Evolutionary conservation across 306 rosid genomes (phyloP).

Genomic region (Cicer arietinum): DNA sequence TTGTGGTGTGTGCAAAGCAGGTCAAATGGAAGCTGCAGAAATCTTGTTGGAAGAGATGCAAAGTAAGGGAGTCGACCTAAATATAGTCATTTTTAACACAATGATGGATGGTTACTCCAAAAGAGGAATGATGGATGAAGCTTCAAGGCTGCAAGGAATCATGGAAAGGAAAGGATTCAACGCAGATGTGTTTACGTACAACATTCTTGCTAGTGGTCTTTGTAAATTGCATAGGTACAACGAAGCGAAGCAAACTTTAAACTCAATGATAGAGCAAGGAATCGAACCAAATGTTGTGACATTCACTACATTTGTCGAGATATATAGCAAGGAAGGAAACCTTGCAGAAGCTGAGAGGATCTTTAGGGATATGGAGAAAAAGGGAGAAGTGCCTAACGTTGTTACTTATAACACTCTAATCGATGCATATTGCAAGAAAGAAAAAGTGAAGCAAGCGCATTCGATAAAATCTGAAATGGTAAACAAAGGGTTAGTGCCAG

Average conservation of each 20-base stretch:
- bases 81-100: slow-evolving; percentile 65
- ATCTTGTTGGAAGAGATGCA: slow-evolving; percentile 76
- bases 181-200: slow-evolving; percentile 62
- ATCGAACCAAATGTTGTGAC: slow-evolving; percentile 64
- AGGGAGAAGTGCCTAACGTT: slow-evolving; percentile 60
- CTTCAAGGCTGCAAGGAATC: slow-evolving; percentile 54
- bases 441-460: slow-evolving; percentile 68
- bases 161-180: slow-evolving; percentile 73
- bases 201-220: slow-evolving; percentile 68
- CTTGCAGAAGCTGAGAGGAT: slow-evolving; percentile 68
- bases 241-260: slow-evolving; percentile 69
- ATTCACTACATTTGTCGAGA: slow-evolving; percentile 68
- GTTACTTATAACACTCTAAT: slow-evolving; percentile 74
- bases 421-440: slow-evolving; percentile 69
- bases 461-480: slow-evolving; percentile 62
- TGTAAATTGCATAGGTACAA: slow-evolving; percentile 57
- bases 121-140: slow-evolving; percentile 73
- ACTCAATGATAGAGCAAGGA: slow-evolving; percentile 70
- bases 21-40: slow-evolving; percentile 74
- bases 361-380: slow-evolving; percentile 64
- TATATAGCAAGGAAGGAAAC: slow-evolving; percentile 85
- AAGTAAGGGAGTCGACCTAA: slow-evolving; percentile 58
- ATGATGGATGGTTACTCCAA: slow-evolving; percentile 79
- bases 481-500: slow-evolving; percentile 65
- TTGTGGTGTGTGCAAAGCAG: slow-evolving; percentile 72